Conservation (phyloP, 225 moss, liverwort and hornwort genomes). For the Lunularia cruciata region DNA sequence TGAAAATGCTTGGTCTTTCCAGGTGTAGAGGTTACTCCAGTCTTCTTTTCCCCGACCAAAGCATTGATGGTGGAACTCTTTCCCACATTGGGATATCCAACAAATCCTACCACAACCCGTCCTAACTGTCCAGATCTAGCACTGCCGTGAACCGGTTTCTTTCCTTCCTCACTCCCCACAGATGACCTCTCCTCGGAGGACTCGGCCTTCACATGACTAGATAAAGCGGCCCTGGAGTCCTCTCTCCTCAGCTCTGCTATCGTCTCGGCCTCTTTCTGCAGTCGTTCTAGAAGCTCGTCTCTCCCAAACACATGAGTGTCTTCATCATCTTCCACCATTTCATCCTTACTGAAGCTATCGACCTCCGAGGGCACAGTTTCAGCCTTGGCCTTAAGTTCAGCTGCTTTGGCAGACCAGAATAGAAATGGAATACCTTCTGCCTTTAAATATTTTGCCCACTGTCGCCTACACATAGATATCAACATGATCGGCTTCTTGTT, state of each 20-base stretch:
- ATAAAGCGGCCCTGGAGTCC: conserved; percentile 54
- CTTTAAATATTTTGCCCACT: conserved; percentile 78
- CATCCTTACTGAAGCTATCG: conserved; percentile 2
- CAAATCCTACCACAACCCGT: conserved; percentile 91
- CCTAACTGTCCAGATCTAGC: conserved; percentile 39
- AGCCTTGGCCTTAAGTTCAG: conserved; percentile 80
- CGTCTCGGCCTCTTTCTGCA: conserved; percentile 80
- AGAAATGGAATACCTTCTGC: conserved; percentile 68
- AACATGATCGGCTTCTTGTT: not conserved
- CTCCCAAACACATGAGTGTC: conserved; percentile 61
- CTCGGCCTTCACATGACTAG: conserved; percentile 49
- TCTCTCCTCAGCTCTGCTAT: conserved; percentile 58
- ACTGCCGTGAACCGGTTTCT: conserved; percentile 21
- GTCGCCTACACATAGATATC: conserved; percentile 43
- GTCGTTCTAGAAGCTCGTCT: conserved; percentile 67
- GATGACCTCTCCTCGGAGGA: conserved; percentile 13
- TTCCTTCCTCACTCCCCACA: conserved; percentile 36
- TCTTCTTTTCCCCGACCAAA: conserved; percentile 90
- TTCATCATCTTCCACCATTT: conserved; percentile 42
- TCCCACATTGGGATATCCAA: conserved; percentile 98
- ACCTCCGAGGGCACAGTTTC: conserved; percentile 22
- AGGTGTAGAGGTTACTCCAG: conserved; percentile 95
- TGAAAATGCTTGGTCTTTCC: conserved; percentile 99
- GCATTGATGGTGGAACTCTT: conserved; percentile 99
- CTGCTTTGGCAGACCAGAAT: conserved; percentile 97